A percentile compares a stretch with the other conserved stretches of the same genome.
Evolutionary conservation across 805 yeast species (phyloP).

Genomic region (Schwanniomyces polymorphus): DNA sequence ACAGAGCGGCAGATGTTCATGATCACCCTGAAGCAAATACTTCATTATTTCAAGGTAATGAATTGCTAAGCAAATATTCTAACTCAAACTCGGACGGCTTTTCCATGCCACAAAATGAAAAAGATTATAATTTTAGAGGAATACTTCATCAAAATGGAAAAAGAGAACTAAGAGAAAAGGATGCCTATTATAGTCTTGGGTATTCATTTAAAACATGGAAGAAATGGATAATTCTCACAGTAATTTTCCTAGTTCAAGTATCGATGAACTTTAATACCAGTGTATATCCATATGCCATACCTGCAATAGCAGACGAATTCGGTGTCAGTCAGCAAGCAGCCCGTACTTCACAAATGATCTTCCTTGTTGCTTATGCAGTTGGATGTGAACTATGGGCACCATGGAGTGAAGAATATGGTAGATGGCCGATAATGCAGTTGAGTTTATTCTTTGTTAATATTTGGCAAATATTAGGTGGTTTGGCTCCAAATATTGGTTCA

Average conservation of each 20-base stretch:
- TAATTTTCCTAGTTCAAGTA: constrained; percentile 36
- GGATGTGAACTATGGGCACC: constrained; percentile 38
- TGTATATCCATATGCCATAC: constrained; percentile 26
- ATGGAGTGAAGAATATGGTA: constrained; percentile 34
- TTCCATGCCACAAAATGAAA: not conserved
- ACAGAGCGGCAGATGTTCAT: too few relatives aligned
- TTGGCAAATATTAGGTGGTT: constrained; percentile 32
- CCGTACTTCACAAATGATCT: constrained; percentile 27
- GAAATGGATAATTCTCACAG: constrained; percentile 37
- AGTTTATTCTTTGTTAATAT: constrained; percentile 28
- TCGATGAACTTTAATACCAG: constrained; percentile 44
- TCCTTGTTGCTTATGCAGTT: constrained; percentile 29
- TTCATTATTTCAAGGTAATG: too few relatives aligned
- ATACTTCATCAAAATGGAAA: constrained; percentile 22
- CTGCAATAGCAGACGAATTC: constrained; percentile 20
- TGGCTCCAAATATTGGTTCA: constrained; percentile 28
- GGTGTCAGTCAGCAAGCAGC: constrained; percentile 20
- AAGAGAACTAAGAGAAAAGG: constrained; percentile 28
- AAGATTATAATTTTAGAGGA: constrained; percentile 12
- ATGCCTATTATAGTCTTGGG: constrained; percentile 36
- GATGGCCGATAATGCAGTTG: constrained; percentile 33
- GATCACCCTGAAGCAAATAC: too few relatives aligned
- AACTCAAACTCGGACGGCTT: not conserved
- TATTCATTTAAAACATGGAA: constrained; percentile 25
- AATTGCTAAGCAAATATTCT: too few relatives aligned